phyloP scores from a whole-genome alignment of 257 asterid genomes.

The Solanum ahanhuiri region DNA sequence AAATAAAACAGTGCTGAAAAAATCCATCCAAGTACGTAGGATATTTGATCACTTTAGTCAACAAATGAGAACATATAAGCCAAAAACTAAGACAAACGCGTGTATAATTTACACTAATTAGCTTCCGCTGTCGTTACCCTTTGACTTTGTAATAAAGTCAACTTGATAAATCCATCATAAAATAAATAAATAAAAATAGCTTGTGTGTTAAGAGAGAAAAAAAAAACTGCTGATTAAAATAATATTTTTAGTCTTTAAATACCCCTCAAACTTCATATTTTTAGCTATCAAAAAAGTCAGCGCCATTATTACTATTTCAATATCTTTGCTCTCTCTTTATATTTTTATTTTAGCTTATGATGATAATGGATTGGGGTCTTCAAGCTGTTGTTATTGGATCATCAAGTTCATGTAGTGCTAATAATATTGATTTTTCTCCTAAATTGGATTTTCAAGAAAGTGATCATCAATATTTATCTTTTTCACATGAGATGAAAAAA shows the following conservation, averaged over 20 bases:
- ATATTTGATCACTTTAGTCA: constrained; percentile 13
- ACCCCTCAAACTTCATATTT: neutral
- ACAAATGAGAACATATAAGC: constrained; percentile 26
- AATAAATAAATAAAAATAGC: neutral
- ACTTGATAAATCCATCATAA: constrained; percentile 10
- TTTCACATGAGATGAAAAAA: constrained; percentile 13
- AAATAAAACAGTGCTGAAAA: neutral
- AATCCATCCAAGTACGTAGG: neutral
- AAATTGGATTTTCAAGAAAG: constrained; percentile 16
- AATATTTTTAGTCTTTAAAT: constrained; percentile 19
- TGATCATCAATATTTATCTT: neutral
- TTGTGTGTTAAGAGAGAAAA: neutral
- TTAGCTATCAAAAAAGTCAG: constrained; percentile 21
- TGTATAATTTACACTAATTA: constrained; percentile 8
- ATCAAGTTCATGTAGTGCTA: constrained; percentile 18
- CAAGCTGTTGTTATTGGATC: constrained; percentile 51
- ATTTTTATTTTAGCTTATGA: neutral
- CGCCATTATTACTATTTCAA: constrained; percentile 4
- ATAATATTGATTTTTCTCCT: constrained; percentile 1
- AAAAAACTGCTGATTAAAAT: neutral
- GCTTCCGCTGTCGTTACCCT: constrained; percentile 1
- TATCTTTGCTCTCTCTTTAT: neutral
- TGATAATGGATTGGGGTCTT: constrained; percentile 40
- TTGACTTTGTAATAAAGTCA: constrained; percentile 48
- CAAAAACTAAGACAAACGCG: constrained; percentile 24